Conservation (phyloP, 169 alveolate species). For the Babesia ovata region DNA sequence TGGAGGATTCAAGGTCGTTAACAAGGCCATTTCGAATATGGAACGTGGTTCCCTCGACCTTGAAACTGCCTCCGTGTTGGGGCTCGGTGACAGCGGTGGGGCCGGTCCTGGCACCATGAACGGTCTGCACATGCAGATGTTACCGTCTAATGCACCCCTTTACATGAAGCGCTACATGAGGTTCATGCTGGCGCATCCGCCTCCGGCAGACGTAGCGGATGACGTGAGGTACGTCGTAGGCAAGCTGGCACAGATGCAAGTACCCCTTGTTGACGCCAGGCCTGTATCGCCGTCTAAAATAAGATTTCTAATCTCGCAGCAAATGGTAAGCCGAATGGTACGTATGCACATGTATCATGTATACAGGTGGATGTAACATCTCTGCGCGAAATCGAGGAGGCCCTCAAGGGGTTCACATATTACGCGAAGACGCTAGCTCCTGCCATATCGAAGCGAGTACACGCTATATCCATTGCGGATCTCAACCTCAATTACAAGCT, state of each 20-base stretch:
- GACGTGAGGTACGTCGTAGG: slow-evolving; percentile 19
- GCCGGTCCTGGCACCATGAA: not conserved
- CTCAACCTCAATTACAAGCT: slow-evolving; percentile 1
- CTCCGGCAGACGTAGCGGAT: slow-evolving; percentile 4
- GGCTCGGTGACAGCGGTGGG: slow-evolving; percentile 7
- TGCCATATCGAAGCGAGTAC: not conserved
- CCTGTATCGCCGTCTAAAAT: slow-evolving; percentile 13
- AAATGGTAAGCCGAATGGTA: not conserved
- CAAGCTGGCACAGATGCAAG: slow-evolving; percentile 11
- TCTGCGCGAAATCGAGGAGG: slow-evolving; percentile 1
- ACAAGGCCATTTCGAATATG: not conserved
- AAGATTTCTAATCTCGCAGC: not conserved
- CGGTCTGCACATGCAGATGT: slow-evolving; percentile 15
- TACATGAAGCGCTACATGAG: slow-evolving; percentile 32
- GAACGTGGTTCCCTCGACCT: not conserved
- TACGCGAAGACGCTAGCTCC: slow-evolving; percentile 24
- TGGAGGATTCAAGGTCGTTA: not conserved
- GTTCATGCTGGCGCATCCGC: slow-evolving; percentile 10
- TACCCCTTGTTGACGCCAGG: slow-evolving; percentile 6
- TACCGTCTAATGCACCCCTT: slow-evolving; percentile 34
- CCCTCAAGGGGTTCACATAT: slow-evolving; percentile 21
- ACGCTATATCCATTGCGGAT: slow-evolving; percentile 9
- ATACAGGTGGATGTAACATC: slow-evolving; percentile 3
- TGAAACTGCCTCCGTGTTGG: slow-evolving; percentile 26
- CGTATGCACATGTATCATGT: no score